phyloP scores from a whole-genome alignment of 1,284 basidiomycete species.

The Tremellales sp. region DNA sequence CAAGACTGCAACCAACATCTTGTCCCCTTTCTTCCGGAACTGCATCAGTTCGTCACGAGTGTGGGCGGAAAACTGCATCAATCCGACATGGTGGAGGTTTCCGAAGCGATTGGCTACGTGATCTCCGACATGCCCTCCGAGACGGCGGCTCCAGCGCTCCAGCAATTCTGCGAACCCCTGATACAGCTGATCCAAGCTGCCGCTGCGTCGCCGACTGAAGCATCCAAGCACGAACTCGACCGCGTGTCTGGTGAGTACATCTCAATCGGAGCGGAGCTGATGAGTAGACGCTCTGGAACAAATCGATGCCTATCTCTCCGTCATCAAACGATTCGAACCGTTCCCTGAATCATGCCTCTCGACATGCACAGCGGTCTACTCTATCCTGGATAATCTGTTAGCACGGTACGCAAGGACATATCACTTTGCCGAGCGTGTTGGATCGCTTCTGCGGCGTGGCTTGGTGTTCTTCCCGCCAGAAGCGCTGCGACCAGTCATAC shows the following conservation, averaged over 20 bases:
- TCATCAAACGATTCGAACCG: conserved; percentile 73
- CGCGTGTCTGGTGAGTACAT: conserved; percentile 60
- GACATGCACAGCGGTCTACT: conserved; percentile 77
- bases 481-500: conserved; percentile 63
- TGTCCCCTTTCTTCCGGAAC: conserved; percentile 82
- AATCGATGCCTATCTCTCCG: conserved; percentile 77
- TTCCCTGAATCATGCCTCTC: conserved; percentile 74
- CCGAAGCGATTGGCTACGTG: conserved; percentile 92
- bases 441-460: conserved; percentile 81
- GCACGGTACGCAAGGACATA: conserved; percentile 73
- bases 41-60: conserved; percentile 81
- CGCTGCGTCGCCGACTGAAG: conserved; percentile 41
- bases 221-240: conserved; percentile 61
- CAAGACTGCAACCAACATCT: conserved; percentile 96
- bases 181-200: conserved; percentile 51
- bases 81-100: conserved; percentile 85
- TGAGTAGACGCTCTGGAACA: conserved; percentile 74
- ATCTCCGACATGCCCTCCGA: conserved; percentile 82
- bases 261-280: neutral
- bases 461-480: conserved; percentile 71
- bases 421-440: conserved; percentile 77
- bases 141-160: conserved; percentile 77
- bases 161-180: conserved; percentile 67
- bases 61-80: conserved; percentile 73
- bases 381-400: conserved; percentile 75